Base-by-base conservation (phyloP, 306 rosid genomes). In the Trifolium pratense region DNA sequence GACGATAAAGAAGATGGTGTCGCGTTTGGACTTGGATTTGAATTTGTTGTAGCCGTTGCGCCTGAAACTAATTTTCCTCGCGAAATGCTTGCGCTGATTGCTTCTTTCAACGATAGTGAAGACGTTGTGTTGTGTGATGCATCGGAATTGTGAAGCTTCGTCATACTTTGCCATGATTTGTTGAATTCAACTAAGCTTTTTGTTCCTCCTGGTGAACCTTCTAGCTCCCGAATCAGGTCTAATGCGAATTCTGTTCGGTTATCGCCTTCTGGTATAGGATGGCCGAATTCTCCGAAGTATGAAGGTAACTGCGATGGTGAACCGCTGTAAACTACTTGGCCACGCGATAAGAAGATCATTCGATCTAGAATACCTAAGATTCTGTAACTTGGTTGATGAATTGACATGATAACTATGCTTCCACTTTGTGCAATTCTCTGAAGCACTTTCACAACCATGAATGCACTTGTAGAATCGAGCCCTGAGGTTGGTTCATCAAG, bases 401-500 rank as follows among this genome's bases (percentile, higher is more conserved):
- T 78, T 1, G 99, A 91, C 99, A 91, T 87, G 75, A 94, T 85
- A 6, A 94, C 99, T 0, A 94, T 87, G 90, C 99, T 94, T 16
- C 99, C 99, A 13, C 96, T 91, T 71, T 88, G 97, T 12, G 99
- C 97, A 46, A 94, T 91, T 79, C 99, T 81, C 70, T 91, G 99
- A 0, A 94, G 55, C 1, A 94, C 99, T 63, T 91, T 94, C 48
- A 94, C 99, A 68, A 94, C 99, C 97, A 94, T 88, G 91, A 70
- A 94, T 1, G 99, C 99, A 29, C 93, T 88, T 4, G 99, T 94
- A 1, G 99, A 94, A 79, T 94, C 99, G 0, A 94, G 93, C 25
- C 99, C 99, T 0, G 99, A 94, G 10, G 99, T 91, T 4, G 99
- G 99, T 29, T 94, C 99, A 73, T 94, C 99, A 0, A 94, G 90